These are phyloP conservation scores for Penicillium sp. DNA, from an alignment of 2,329 filamentous ascomycete genomes.

Conservation along the genomic window DNA sequence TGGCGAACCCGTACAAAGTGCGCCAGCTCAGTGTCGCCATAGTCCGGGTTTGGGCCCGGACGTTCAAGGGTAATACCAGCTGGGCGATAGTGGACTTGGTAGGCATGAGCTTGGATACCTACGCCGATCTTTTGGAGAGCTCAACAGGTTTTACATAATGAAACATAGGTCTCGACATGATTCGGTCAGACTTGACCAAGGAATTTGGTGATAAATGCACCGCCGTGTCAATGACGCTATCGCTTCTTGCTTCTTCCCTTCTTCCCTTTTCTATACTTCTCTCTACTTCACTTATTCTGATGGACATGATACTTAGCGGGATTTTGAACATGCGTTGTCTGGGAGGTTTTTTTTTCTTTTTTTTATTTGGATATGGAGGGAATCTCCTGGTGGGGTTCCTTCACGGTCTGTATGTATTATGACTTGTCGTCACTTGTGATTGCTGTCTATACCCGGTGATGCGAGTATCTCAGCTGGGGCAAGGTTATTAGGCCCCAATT, in stretches of 20 bases:
- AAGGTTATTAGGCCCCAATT: conserved; percentile 2
- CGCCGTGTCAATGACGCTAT: conserved; percentile 16
- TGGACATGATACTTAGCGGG: conserved; percentile 24
- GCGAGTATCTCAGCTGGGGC: conserved; percentile 4
- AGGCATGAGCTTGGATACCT: conserved; percentile 46
- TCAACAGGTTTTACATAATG: conserved; percentile 2
- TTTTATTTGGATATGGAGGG: background rate
- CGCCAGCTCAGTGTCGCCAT: conserved; percentile 49
- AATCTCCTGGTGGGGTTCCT: conserved; percentile 3
- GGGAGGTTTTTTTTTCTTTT: background rate
- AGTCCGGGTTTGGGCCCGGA: conserved; percentile 48
- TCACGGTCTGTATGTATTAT: conserved; percentile 21
- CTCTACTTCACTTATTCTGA: conserved; percentile 4
- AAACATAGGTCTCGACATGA: background rate
- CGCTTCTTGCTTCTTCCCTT: conserved; percentile 4
- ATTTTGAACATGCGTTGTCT: conserved; percentile 18
- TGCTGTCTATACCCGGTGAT: conserved; percentile 23
- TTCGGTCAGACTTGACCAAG: background rate
- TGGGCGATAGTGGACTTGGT: conserved; percentile 50
- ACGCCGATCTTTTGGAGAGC: conserved; percentile 45
- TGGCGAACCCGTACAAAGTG: conserved; percentile 44
- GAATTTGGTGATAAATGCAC: background rate
- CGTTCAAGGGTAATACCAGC: conserved; percentile 49
- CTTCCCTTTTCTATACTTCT: conserved; percentile 4
- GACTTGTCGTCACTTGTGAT: conserved; percentile 14